phyloP scores from a whole-genome alignment of 345 rosid genomes.

The thale cress (Arabidopsis thaliana) region TAIR10.1 NC_003071.7:14699001-14699500 shows the following conservation, averaged over 20 bases:
- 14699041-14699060: not conserved
- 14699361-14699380: not conserved
- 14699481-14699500: not conserved
- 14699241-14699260: not conserved
- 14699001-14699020: conserved; percentile 17
- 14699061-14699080: conserved; percentile 6
- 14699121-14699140: not conserved
- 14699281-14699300: not conserved
- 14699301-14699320: not conserved
- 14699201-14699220: not conserved
- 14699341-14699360: not conserved
- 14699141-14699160: not conserved
- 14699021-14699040: conserved; percentile 21
- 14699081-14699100: not conserved
- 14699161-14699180: not conserved
- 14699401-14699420: not conserved
- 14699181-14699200: not conserved
- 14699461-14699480: not conserved
- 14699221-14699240: not conserved
- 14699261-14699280: not conserved
- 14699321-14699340: not conserved
- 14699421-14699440: not conserved
- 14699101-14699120: not conserved
- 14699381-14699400: not conserved
- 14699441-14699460: not conserved